Evolutionary conservation across 2,329 filamentous ascomycete species (phyloP), one percentile per base, ranked within the genome.

Genomic region (Podosphaera fusca): DNA sequence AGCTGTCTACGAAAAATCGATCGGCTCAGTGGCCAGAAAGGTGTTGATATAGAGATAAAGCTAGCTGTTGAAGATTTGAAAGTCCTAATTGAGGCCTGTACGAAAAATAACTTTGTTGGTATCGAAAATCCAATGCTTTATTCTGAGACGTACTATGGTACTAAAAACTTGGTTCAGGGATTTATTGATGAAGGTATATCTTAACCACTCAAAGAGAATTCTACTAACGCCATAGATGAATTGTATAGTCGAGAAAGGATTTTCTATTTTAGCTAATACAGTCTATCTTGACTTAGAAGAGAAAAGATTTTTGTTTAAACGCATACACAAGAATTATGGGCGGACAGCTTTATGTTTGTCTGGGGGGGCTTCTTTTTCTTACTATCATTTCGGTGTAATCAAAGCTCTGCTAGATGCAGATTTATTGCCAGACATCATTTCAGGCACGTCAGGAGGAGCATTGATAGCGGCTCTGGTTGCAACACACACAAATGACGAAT

Each of bases 71-170:
- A 90, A 60, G 87, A 92, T 57, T 74, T 98, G 57, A 83, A 81
- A 60, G 76, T 77, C 0, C 70, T 96, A 59, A 73, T 94, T 29
- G 87, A 95, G 71, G 87, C 86, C 12, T 96, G 89, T 67, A 84
- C 95, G 64, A 98, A 95, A 76, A 94, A 89, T 70, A 96, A 98
- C 67, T 98, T 96, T 70, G 87, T 87, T 21, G 92, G 92, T 0
- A 82, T 95, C 12, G 92, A 98, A 69, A 96, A 95, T 64, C 81
- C 90, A 8, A 79, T 87, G 57, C 72, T 98, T n/a, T 98, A 98
- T 68, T 94, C 87, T 64, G 89, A 96, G 71, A 94, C 90, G 2
- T 98, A 98, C 67, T 95, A 88, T 64, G 92, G 92, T 36, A 96
- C 92, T n/a, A 98, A 98, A 70, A 80, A 92, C 60, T 70, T 95